Evolutionary conservation across 2,329 filamentous ascomycete species (phyloP), one percentile per base, ranked within the genome.

Genomic region (Calcarisporium arbuscula): DNA sequence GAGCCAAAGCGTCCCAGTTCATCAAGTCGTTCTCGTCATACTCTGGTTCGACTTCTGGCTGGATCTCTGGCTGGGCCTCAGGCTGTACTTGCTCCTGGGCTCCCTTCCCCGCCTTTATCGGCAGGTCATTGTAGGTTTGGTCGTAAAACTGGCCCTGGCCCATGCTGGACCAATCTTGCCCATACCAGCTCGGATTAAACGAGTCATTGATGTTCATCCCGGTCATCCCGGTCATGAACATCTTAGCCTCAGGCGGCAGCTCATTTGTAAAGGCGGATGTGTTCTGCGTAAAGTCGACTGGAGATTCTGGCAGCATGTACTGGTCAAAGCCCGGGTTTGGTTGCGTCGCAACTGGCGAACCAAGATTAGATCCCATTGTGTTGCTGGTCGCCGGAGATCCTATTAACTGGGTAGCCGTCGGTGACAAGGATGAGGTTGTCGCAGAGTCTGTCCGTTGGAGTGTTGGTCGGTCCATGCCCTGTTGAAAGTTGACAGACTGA

Each of bases 251-350:
- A 2, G 58, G 43, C 0, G 66, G 56, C 6, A 70, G 44, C 39
- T 67, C 59, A 0, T 62, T 47, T 1, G 65, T 68, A 33, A 69
- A 70, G 1, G 49, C 50, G 1, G 64, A 66, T 1, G 42, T 41
- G 3, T 44, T 43, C 1, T 52, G 36, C 23, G 43, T 35, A 29
- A 45, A 37, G 15, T 46, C 40, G 27, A 35, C 32, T 4, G 42
- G 46, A 16, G 46, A 43, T 16, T 36, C 25, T 0, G 39, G 45
- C 2, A 49, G 40, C 4, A 50, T 37, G 3, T n/a, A n/a, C n/a
- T n/a, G n/a, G n/a, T n/a, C n/a, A n/a, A n/a, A n/a, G n/a, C n/a
- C n/a, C n/a, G n/a, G n/a, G n/a, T n/a, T n/a, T n/a, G n/a, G n/a
- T n/a, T n/a, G n/a, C n/a, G n/a, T n/a, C n/a, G n/a, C n/a, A n/a